These are phyloP conservation scores for Botryobasidium botryosum DNA, from an alignment of 768 basidiomycete species.

Conservation along the genomic window DNA sequence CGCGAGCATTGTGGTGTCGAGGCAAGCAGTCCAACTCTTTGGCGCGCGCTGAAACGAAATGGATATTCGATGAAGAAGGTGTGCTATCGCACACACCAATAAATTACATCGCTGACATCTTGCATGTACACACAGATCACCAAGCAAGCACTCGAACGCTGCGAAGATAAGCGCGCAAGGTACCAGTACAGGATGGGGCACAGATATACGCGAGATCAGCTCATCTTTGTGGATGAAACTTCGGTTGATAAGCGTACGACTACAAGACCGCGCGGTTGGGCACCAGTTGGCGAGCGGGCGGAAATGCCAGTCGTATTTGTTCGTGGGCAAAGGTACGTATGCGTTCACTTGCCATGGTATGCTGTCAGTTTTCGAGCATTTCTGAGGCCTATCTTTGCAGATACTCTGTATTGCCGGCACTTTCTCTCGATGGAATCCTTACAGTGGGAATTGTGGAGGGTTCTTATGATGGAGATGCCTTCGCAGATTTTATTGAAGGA, in stretches of 20 bases:
- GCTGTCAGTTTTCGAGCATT: too few species aligned
- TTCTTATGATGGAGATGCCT: conserved; percentile 5
- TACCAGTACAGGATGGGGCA: conserved; percentile 1
- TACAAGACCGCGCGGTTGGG: conserved; percentile 6
- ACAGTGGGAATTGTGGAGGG: conserved; percentile 1
- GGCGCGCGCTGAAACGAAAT: neutral
- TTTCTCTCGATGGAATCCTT: conserved; percentile 8
- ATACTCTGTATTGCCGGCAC: conserved; percentile 8
- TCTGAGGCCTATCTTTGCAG: neutral
- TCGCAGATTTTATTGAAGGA: conserved; percentile 14
- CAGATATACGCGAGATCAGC: conserved; percentile 7
- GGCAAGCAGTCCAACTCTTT: too few species aligned
- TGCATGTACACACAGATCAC: too few species aligned
- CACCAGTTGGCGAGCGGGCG: conserved; percentile 4
- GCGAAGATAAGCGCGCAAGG: conserved; percentile 1
- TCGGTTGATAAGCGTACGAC: conserved; percentile 1
- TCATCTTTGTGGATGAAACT: conserved; percentile 11
- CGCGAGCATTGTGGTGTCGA: too few species aligned
- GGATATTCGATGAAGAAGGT: conserved; percentile 8
- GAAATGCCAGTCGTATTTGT: conserved; percentile 5
- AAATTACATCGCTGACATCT: too few species aligned
- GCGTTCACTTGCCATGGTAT: neutral
- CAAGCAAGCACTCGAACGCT: conserved; percentile 9
- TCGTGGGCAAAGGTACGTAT: conserved; percentile 6
- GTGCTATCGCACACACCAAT: too few species aligned